Evolutionary conservation across 2,329 filamentous ascomycete species (phyloP).

Genomic region (Aureobasidium melanogenum): DNA sequence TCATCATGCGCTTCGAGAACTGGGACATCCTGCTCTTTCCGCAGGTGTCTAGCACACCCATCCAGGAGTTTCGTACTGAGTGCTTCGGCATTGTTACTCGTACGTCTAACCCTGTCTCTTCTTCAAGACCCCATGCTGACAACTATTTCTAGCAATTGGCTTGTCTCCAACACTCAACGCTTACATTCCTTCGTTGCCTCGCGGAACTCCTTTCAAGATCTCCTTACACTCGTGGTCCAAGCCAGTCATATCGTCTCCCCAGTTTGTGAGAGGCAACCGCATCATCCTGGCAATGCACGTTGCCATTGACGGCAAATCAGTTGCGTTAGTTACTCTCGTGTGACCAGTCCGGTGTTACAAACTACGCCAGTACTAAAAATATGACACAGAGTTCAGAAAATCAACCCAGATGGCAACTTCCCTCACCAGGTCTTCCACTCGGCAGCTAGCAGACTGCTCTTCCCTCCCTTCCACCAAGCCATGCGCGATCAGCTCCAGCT

Average conservation of each 20-base stretch:
- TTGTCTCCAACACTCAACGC: conserved; percentile 56
- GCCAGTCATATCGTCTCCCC: conserved; percentile 50
- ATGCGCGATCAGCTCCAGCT: conserved; percentile 62
- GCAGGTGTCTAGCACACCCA: conserved; percentile 49
- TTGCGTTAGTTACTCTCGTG: conserved; percentile 42
- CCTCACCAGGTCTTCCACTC: background rate
- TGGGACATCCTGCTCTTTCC: conserved; percentile 84
- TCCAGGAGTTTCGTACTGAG: conserved; percentile 74
- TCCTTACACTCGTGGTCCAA: conserved; percentile 67
- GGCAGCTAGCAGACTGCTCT: conserved; percentile 39
- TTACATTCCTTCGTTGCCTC: conserved; percentile 58
- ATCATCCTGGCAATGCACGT: conserved; percentile 45
- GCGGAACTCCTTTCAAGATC: conserved; percentile 55
- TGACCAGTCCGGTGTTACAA: background rate
- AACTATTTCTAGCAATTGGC: background rate
- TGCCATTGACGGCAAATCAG: conserved; percentile 57
- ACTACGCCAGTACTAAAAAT: background rate
- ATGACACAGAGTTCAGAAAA: background rate
- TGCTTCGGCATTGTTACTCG: conserved; percentile 57
- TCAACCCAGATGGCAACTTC: background rate
- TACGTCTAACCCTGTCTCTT: background rate
- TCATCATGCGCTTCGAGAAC: conserved; percentile 70
- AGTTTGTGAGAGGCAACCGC: conserved; percentile 43
- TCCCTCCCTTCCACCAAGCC: conserved; percentile 63
- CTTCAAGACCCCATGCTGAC: background rate